Conservation (phyloP, 2,329 filamentous ascomycete species). For the Westerdykella ornata region DNA sequence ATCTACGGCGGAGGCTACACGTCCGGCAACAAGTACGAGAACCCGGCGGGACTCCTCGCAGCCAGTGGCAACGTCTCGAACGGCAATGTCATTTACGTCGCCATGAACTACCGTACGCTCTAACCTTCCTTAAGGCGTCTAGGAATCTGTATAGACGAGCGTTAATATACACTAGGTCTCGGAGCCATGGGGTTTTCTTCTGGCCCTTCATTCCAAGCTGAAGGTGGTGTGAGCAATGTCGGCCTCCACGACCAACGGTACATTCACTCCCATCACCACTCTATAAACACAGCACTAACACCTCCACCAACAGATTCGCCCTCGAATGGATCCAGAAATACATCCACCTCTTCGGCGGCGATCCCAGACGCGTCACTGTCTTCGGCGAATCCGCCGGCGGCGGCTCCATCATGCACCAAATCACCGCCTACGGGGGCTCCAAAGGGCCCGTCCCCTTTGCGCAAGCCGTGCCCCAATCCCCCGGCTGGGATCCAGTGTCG, state of each 20-base stretch:
- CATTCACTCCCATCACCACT: too few species aligned
- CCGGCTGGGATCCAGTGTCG: constrained; percentile 34
- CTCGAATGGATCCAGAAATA: constrained; percentile 38
- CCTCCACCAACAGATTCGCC: too few species aligned
- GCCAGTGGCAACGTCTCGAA: constrained; percentile 37
- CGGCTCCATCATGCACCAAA: constrained; percentile 37
- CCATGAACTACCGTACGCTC: constrained; percentile 46
- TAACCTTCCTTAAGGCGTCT: too few species aligned
- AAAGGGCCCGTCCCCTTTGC: constrained; percentile 37
- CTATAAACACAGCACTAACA: too few species aligned
- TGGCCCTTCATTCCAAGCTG: constrained; percentile 30
- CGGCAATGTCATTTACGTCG: constrained; percentile 41
- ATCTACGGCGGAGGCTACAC: constrained; percentile 49
- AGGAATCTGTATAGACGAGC: too few species aligned
- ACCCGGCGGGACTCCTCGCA: constrained; percentile 39
- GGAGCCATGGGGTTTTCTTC: constrained; percentile 36
- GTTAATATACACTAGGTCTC: too few species aligned
- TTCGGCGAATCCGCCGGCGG: constrained; percentile 37
- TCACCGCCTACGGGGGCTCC: constrained; percentile 36
- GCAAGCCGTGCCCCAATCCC: constrained; percentile 35
- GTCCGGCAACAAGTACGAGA: constrained; percentile 37
- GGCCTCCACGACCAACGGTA: constrained; percentile 36
- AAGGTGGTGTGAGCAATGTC: constrained; percentile 32
- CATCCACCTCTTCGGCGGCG: constrained; percentile 37
- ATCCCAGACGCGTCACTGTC: constrained; percentile 34